Base-by-base conservation (phyloP, 257 asterid genomes). In the Vinca minor region DNA sequence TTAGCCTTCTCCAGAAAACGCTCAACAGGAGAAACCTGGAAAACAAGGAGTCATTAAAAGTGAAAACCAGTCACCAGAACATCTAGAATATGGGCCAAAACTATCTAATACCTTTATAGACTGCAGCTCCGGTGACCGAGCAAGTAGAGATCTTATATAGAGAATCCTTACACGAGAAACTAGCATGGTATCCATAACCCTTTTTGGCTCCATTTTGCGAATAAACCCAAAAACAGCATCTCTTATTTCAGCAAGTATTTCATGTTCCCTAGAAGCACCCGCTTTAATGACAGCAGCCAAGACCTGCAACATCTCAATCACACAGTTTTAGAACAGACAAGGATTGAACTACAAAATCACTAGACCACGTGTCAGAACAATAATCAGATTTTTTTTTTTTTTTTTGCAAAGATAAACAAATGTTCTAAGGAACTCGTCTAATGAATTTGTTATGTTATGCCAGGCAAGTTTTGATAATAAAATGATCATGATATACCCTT, bases 211-310 rank as follows among this genome's bases (percentile, higher is more conserved):
- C 95, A 93, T 84, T 84, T 89, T 93, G 69, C 91, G 96, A 71
- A 93, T 87, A 76, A 89, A 93, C 62, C 90, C 82, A 78, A 93
- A 93, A 59, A 89, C 99, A 56, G 97, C 85, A 84, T 93, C 97
- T 73, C 99, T 81, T 62, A 93, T 93, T 82, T 93, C 99, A 72
- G 99, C 99, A 69, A 93, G 96, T 75, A 93, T 93, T 76, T 93
- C 99, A 69, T 89, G 99, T 82, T 93, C 99, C 77, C 99, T 84
- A 31, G 99, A 87, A 74, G 99, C 99, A 71, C 99, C 99, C 55
- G 99, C 99, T 79, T 93, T 93, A 62, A 93, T 89, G 57, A 93
- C 99, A 55, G 99, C 97, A 71, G 99, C 99, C 78, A 93, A 77
- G 78, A 93, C 99, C 99, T 93, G 80, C 68, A 72, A 70, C 52